These are phyloP conservation scores for Rostrohypoxylon terebratum DNA, from an alignment of 495 filamentous ascomycete species.

Conservation along the genomic window DNA sequence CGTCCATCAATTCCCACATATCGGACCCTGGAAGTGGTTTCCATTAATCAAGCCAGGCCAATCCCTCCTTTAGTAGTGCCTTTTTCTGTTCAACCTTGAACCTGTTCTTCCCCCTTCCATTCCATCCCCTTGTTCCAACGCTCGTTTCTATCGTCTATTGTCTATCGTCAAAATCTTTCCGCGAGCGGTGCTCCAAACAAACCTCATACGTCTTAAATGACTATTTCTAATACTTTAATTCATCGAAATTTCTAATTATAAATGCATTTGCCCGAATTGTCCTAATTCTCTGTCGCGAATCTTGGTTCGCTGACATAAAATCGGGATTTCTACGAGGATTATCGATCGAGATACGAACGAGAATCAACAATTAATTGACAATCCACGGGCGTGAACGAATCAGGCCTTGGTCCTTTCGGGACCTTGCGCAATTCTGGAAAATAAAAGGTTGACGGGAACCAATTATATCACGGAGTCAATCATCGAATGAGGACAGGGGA, in stretches of 20 bases:
- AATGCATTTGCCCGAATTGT: constrained; percentile 25
- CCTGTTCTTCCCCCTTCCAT: constrained; percentile 4
- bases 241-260: constrained; percentile 23
- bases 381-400: constrained; percentile 5
- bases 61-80: constrained; percentile 3
- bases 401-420: constrained; percentile 4
- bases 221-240: constrained; percentile 33
- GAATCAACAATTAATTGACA: neutral
- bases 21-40: constrained; percentile 1
- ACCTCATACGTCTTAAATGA: constrained; percentile 5
- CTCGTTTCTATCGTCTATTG: constrained; percentile 4
- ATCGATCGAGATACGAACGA: neutral
- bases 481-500: neutral
- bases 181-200: constrained; percentile 37
- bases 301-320: constrained; percentile 13
- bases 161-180: constrained; percentile 10
- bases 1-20: neutral
- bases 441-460: constrained; percentile 13
- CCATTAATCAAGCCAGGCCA: too few relatives aligned
- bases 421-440: neutral
- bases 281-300: constrained; percentile 2
- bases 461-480: constrained; percentile 2
- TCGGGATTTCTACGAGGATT: neutral
- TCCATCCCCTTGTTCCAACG: constrained; percentile 7
- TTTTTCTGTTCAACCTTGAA: constrained; percentile 11